Base-by-base conservation (phyloP, 345 rosid species). In the Eucalyptus lansdowneana region DNA sequence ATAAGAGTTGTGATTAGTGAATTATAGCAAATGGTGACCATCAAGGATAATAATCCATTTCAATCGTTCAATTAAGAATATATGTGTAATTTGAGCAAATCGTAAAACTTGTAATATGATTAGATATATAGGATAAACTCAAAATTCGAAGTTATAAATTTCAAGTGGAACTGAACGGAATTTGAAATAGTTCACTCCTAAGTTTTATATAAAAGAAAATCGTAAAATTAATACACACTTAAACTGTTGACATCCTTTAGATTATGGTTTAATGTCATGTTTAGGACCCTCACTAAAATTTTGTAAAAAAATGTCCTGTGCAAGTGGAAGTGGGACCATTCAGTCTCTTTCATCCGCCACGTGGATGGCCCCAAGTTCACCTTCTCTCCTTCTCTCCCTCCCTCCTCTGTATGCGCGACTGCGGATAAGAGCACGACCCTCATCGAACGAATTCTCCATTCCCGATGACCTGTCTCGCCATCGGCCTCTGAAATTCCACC, bases 81-180 rank as follows among this genome's bases (percentile, higher is more conserved):
- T 8, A 19, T 19, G 24, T 53, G 2, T 1, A 53, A 53, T 0
- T 8, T 53, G 25, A 0, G 11, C 2, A 19, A 0, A 53, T 19
- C 5, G 0, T 53, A 53, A 19, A 53, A 53, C 5, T 3, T 53
- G 5, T 19, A 0, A 0, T 53, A 53, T 53, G 25, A 4, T 53
- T 53, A 53, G 56, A 53, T 19, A 53, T 19, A 34, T 8, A 53
- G 0, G 5, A 19, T 53, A 53, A 53, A 2, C 25, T 53, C 58
- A 53, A 53, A 53, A 53, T 53, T 53, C 0, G 0, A 53, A 8
- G 10, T 53, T 8, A 19, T 53, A 19, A 2, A 19, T 21, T 53
- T 53, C 58, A 19, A 3, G 11, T 53, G 58, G 5, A 53, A 8
- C 0, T 19, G 1, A 53, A 19, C 1, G 25, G 10, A 19, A 53